Base-by-base conservation (phyloP, 1,139 yeast genomes). In the Saccharomyces hybrid region DNA sequence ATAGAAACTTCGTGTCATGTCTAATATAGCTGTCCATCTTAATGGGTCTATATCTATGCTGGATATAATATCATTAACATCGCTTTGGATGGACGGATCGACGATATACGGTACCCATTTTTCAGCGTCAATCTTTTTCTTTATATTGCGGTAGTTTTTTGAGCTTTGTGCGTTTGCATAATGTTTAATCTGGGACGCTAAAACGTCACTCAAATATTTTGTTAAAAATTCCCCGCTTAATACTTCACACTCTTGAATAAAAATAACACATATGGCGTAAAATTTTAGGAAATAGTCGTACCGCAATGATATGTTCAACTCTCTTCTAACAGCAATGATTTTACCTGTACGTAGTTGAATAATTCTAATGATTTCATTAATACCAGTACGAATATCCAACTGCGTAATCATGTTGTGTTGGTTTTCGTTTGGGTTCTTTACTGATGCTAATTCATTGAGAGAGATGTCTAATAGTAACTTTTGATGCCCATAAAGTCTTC, bases 211-310 rank as follows among this genome's bases (percentile, higher is more conserved):
- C 49, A 91, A 73, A n/a, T 81, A 79, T 53, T 81, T 81, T 1
- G 82, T 77, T 16, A 81, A 78, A 47, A 82, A 79, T 29, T 83
- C 84, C 0, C 96, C 97, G 49, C 89, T 83, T 6, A 91, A 81
- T 13, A 84, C 76, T 68, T 93, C 99, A 68, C 96, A 88, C 66
- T 89, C 96, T 51, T 82, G 81, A 42, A 90, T 74, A 65, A 90
- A 91, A 26, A 85, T 76, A 1, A 84, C 80, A 51, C 84, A 81
- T 23, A 88, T 73, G 4, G 86, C 76, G 68, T 85, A 88, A 51
- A 89, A 78, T 55, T 82, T 75, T 53, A 88, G 67, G 68, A 90
- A 89, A 59, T 76, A 78, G 8, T 78, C 73, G 47, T 76, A 71
- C 2, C 83, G 70, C 38, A 85, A 69, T 48, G 77, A 80, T 0